Percentiles rank a stretch among this genome's conserved stretches.
These are phyloP conservation scores for Phytophthora agathidicida DNA, from an alignment of 352 stramenopile species.

Conservation along the genomic window DNA sequence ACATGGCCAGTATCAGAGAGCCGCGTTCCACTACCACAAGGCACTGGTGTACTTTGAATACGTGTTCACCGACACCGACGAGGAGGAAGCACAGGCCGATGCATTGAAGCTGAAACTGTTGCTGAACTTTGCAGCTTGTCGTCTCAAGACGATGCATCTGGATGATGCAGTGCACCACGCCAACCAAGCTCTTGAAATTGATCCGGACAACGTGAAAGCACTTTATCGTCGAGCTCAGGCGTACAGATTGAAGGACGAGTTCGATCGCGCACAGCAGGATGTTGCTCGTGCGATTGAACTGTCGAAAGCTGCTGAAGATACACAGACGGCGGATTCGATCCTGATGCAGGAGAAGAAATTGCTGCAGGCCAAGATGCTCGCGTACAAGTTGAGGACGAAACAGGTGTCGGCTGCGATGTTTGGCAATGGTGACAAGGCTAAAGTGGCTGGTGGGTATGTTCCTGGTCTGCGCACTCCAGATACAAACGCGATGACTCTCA, in stretches of 20 bases:
- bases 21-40: constrained; percentile 83
- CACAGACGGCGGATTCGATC: constrained; percentile 30
- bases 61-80: constrained; percentile 74
- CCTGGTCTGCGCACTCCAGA: constrained; percentile 20
- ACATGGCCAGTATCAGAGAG: constrained; percentile 83
- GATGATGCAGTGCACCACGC: constrained; percentile 78
- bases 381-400: constrained; percentile 71
- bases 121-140: constrained; percentile 79
- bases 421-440: constrained; percentile 25
- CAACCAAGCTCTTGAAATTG: constrained; percentile 60
- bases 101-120: constrained; percentile 62
- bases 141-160: constrained; percentile 73
- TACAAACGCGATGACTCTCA: constrained; percentile 31
- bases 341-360: constrained; percentile 66
- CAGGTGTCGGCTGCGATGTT: constrained; percentile 85
- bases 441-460: neutral
- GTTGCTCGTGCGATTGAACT: constrained; percentile 46
- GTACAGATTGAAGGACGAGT: constrained; percentile 71
- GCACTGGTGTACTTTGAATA: constrained; percentile 90
- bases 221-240: constrained; percentile 74
- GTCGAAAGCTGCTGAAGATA: constrained; percentile 1
- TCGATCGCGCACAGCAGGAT: constrained; percentile 60
- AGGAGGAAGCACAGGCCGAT: constrained; percentile 55
- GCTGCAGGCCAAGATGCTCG: constrained; percentile 68
- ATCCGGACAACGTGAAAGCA: constrained; percentile 65